Percentiles rank a stretch among this genome's conserved stretches.
Evolutionary conservation across 257 asterid species (phyloP).

Genomic region (Przewalskia tangutica): DNA sequence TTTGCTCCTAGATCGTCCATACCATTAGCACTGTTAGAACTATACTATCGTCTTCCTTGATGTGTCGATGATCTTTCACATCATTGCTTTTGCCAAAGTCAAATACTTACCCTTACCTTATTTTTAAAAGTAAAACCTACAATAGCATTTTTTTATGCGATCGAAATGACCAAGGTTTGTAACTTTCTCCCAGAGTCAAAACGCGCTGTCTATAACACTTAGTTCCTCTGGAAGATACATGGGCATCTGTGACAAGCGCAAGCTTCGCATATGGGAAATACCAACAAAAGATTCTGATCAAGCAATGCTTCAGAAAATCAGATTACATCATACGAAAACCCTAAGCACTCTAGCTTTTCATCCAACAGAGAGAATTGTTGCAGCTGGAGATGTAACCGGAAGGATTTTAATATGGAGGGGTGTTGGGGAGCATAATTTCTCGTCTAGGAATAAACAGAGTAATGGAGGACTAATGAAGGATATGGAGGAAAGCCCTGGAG

Average conservation of each 20-base stretch:
- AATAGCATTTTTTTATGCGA: neutral
- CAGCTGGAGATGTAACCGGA: constrained; percentile 94
- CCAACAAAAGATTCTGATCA: constrained; percentile 56
- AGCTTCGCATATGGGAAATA: constrained; percentile 70
- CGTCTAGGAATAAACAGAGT: constrained; percentile 16
- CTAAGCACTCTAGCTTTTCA: constrained; percentile 77
- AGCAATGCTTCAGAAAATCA: constrained; percentile 36
- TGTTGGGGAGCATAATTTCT: constrained; percentile 42
- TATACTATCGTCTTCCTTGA: neutral
- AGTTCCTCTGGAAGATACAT: constrained; percentile 61
- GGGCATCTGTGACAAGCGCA: constrained; percentile 52
- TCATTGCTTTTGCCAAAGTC: neutral
- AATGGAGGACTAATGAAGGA: constrained; percentile 25
- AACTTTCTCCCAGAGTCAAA: constrained; percentile 32
- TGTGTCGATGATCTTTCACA: neutral
- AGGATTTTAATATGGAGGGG: constrained; percentile 92
- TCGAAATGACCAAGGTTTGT: neutral
- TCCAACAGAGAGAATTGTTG: constrained; percentile 69
- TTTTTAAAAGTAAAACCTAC: neutral
- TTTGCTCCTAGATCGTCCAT: neutral
- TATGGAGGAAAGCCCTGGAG: constrained; percentile 73
- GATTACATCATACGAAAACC: constrained; percentile 70
- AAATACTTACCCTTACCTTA: neutral
- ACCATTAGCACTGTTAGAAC: neutral
- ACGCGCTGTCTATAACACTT: constrained; percentile 33